Base-by-base conservation (phyloP, 306 rosid genomes). In the Quercus gilva region DNA sequence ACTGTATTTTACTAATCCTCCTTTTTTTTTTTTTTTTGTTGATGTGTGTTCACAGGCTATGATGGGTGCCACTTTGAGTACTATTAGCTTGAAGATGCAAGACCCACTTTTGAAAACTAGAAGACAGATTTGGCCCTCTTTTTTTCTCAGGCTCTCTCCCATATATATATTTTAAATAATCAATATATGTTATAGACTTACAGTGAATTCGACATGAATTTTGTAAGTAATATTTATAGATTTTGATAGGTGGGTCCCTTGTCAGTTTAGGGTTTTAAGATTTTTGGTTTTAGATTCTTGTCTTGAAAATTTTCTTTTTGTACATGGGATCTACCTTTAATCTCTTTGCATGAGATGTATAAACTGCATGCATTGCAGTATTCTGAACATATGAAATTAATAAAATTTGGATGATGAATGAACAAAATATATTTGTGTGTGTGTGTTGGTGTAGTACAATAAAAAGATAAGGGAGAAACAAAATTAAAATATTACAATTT, bases 61-160 rank as follows among this genome's bases (percentile, higher is more conserved):
- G 82, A 85, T 61, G 96, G 96, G 45, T 93, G 97, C 76, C 92
- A 21, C 35, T 93, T 91, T 81, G 67, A 69, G 67, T 82, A 73
- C 80, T 69, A 37, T 76, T 86, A 67, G 8, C 5, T 3, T 35
- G 51, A 31, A 31, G 52, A 33, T 9, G 11, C 51, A 33, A 18
- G 72, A 33, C 4, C 11, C 25, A 23, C 67, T 60, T 4, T 23
- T 12, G 67, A 25, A 60, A 45, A 21, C 28, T 17, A 23, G 72
- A 67, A 67, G 28, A 35, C 51, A 35, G 26, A 33, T 35, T 14
- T 15, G 10, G 12, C 19, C 52, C 20, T 3, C 3, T 3, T 3
- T 65, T 14, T 6, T 29, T 64, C 19, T 17, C 13, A 6, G 18
- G 15, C n/a, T 29, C 51, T 67, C 10, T 67, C 10, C 51, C 51